Evolutionary conservation across 1,284 basidiomycete species (phyloP), one percentile per base, ranked within the genome.

Genomic region (Veloporphyrellus conicus): DNA sequence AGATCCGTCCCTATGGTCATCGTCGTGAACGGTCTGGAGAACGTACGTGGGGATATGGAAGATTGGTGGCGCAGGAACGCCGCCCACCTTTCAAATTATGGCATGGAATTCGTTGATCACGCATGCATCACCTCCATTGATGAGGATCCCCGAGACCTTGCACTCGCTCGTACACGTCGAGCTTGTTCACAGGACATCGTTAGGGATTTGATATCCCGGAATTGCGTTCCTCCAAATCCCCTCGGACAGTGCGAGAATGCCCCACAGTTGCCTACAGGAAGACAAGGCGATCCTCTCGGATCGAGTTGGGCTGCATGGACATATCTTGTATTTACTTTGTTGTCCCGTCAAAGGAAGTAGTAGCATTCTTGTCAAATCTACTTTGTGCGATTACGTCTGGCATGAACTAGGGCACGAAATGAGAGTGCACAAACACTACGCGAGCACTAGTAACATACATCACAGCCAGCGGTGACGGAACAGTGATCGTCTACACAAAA

Each of bases 1-100:
- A 48, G 23, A 7, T 33, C 47, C 14, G 53, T 59, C 23, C 67
- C 66, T 2, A 56, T 70, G 42, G 60, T 54, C 36, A 43, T 69
- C 19, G 50, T 69, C 20, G 54, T 66, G 14, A 70, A 67, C 12
- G 64, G 63, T 16, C 52, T 70, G 37, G 68, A 68, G 48, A 57
- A 69, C 14, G 28, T 50, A 11, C 45, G 50, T 25, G 56, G 46
- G 38, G 63, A 62, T 2, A 69, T 69, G 68, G 67, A 69, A 25
- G 34, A 45, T 22, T 68, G 66, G 68, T 70, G 68, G 68, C 20
- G 25, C 23, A 57, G 41, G 33, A 68, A 70, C 16, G 47, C 38
- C 10, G 18, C 29, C 8, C 47, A 53, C 1, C 50, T 64, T 15
- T 52, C 47, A 7, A 42, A 41, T 3, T 34, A 61, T 41, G 51